Evolutionary conservation across 2,329 filamentous ascomycete species (phyloP).

Genomic region (Emmonsia crescens): DNA sequence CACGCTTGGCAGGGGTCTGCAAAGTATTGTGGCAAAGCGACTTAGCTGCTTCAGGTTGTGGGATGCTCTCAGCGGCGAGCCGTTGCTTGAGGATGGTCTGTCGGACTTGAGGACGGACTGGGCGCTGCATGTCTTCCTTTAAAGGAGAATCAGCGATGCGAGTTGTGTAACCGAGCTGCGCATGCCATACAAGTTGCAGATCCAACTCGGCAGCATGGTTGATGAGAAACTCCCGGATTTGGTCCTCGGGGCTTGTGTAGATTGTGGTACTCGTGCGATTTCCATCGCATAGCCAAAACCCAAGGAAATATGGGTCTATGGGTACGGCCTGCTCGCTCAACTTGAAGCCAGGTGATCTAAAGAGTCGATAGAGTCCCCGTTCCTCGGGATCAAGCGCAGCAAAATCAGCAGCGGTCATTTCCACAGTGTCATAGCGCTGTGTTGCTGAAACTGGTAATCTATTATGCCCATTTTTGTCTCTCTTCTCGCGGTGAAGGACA

Average conservation of each 20-base stretch:
- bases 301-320: conserved; percentile 13
- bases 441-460: conserved; percentile 9
- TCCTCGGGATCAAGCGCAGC: conserved; percentile 31
- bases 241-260: conserved; percentile 6
- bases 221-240: conserved; percentile 9
- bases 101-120: neutral
- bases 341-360: conserved; percentile 26
- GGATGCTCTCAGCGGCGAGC: neutral
- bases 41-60: neutral
- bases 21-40: neutral
- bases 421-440: conserved; percentile 31
- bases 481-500: conserved; percentile 32
- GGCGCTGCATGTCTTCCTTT: neutral
- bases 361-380: conserved; percentile 26
- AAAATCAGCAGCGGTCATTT: conserved; percentile 39
- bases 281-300: conserved; percentile 16
- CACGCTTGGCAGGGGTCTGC: neutral
- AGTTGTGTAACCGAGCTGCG: neutral
- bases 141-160: neutral
- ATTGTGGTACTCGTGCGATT: conserved; percentile 1
- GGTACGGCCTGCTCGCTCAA: conserved; percentile 17
- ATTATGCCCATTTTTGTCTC: conserved; percentile 3
- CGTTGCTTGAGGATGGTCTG: neutral
- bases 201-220: conserved; percentile 10
- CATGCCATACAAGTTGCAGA: conserved; percentile 3